Base-by-base conservation (phyloP, 352 stramenopile genomes). In the Pythium inflatum region DNA sequence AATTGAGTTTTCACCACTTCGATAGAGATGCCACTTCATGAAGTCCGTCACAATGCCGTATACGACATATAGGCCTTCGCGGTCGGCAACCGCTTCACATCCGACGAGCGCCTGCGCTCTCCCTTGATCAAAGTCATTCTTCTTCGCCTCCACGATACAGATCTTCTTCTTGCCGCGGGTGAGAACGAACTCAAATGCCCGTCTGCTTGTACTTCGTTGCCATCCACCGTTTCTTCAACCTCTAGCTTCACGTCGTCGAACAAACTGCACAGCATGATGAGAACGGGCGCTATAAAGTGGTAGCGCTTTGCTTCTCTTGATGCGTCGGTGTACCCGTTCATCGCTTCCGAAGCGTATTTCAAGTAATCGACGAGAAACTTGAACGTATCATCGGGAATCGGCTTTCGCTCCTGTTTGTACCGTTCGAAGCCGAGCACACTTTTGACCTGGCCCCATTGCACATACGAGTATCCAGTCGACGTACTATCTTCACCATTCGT, bases 21-120 rank as follows among this genome's bases (percentile, higher is more conserved):
- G 64, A 49, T 76, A 76, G 46, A 87, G 64, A 8, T 75, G 31
- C 76, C 78, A 86, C 64, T 75, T 61, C 40, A 67, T 61, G 57
- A 74, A 80, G 70, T 86, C 79, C 41, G 75, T 83, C 55, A 83
- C 77, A 36, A 85, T 78, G 60, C 77, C 75, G 59, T 82, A 88
- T 31, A 83, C 76, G 43, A 79, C 66, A 67, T 62, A 46, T 27
- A 82, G 59, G 16, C 66, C 67, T 66, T 80, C 75, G 28, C 78
- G 33, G 60, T 87, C 75, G 34, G 70, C 76, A 64, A 77, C 68
- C 48, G 67, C 74, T 76, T 87, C 77, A 61, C 70, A 82, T 64
- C 80, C 77, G 53, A 85, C 41, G 54, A 85, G 78, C 28, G 61
- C 68, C 55, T 85, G 77, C 36, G 77, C 76, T 69, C 56, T 79